Percentiles rank a stretch among this genome's conserved stretches.
phyloP scores from a whole-genome alignment of 2,329 filamentous ascomycete species.

The Lizonia empirigonia region DNA sequence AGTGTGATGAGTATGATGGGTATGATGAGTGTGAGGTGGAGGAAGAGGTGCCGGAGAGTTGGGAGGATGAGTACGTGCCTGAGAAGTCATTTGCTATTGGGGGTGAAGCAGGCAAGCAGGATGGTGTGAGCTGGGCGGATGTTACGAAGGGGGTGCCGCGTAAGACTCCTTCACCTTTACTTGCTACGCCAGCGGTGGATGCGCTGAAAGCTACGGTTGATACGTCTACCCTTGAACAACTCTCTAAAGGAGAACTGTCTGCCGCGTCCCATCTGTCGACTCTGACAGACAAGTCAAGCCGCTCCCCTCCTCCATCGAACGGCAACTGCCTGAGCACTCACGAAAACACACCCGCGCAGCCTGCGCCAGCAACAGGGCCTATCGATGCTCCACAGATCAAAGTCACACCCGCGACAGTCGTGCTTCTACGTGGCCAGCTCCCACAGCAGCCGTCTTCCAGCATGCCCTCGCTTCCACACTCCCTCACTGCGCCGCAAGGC shows the following conservation, averaged over 20 bases:
- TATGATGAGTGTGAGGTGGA: neutral
- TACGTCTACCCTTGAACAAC: too few relatives aligned
- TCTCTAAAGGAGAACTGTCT: too few relatives aligned
- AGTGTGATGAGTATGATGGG: neutral
- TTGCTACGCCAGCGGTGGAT: neutral
- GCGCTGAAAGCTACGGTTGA: neutral
- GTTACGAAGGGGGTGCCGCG: neutral
- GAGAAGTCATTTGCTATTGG: neutral
- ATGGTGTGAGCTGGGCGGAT: constrained; percentile 1
- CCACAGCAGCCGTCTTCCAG: neutral
- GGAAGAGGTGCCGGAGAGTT: neutral
- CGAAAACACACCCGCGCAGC: too few relatives aligned
- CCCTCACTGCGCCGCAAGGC: neutral
- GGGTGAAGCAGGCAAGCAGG: neutral
- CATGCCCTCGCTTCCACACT: neutral
- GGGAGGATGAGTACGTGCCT: neutral
- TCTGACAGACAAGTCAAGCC: too few relatives aligned
- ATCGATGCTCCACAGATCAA: neutral
- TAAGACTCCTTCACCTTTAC: neutral
- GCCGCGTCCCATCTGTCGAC: too few relatives aligned
- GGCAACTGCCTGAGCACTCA: too few relatives aligned
- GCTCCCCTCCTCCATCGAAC: too few relatives aligned
- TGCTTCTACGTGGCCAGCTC: neutral
- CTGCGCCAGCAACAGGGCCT: too few relatives aligned
- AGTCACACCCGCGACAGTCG: neutral